Conservation (phyloP, 2,329 filamentous ascomycete species). For the Talaromyces pinophilus region DNA sequence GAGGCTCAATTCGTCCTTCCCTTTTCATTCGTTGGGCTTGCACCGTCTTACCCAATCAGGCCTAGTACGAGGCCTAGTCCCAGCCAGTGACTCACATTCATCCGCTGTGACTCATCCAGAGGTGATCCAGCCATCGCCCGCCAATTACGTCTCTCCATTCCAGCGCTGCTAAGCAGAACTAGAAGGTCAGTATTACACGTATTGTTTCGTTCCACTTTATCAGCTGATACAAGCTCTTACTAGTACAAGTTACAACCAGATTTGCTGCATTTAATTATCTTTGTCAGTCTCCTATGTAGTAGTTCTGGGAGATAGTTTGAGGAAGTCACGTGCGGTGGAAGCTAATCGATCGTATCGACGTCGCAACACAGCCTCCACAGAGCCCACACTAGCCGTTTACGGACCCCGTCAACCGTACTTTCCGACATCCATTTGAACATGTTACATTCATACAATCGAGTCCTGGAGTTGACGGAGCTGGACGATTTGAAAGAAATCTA, state of each 20-base stretch:
- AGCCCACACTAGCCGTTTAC: neutral
- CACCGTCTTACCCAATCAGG: neutral
- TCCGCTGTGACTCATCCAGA: conserved; percentile 10
- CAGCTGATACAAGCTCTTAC: neutral
- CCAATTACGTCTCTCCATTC: neutral
- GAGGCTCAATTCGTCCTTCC: neutral
- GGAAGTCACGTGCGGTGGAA: neutral
- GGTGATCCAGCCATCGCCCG: neutral
- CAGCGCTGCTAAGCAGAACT: conserved; percentile 1
- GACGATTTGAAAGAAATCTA: neutral
- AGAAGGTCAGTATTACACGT: neutral
- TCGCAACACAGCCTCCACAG: neutral
- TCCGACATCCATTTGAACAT: neutral
- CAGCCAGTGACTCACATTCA: conserved; percentile 11
- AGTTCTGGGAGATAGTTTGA: neutral
- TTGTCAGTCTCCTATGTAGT: neutral
- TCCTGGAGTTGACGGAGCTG: neutral
- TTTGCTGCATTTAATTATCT: neutral
- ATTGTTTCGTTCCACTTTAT: neutral
- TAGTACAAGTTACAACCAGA: neutral
- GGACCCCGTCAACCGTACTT: neutral
- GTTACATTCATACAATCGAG: neutral
- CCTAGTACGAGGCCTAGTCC: neutral
- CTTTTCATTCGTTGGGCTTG: neutral
- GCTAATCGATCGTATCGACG: neutral